Conservation (phyloP, 2,329 filamentous ascomycete species). For the Botrytis galanthina region DNA sequence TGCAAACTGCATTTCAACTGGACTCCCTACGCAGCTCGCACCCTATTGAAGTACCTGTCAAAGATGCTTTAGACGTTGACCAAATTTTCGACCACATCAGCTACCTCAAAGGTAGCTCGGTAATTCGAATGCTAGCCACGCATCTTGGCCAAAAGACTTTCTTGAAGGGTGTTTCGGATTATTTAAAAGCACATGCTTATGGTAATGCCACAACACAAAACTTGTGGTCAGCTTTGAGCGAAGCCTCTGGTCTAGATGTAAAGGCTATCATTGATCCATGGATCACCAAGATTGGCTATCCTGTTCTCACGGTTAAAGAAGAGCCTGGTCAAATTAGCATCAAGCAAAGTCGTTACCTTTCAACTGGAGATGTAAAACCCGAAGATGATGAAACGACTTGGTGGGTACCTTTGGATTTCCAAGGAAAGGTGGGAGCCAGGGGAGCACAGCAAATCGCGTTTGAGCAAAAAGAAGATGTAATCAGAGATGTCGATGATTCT, state of each 20-base stretch:
- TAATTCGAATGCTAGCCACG: conserved; percentile 92
- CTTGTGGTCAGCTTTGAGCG: conserved; percentile 83
- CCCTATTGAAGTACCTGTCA: conserved; percentile 92
- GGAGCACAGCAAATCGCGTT: conserved; percentile 66
- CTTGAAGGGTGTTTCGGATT: conserved; percentile 83
- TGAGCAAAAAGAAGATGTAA: conserved; percentile 71
- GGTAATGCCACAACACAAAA: conserved; percentile 88
- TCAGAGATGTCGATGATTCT: conserved; percentile 68
- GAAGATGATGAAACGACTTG: conserved; percentile 90
- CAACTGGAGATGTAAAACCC: conserved; percentile 83
- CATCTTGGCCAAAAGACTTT: conserved; percentile 87
- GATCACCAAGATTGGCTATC: conserved; percentile 95
- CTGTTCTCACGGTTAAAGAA: conserved; percentile 82
- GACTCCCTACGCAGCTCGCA: conserved; percentile 90
- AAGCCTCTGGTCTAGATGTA: conserved; percentile 85
- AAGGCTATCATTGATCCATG: conserved; percentile 86
- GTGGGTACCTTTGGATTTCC: conserved; percentile 91
- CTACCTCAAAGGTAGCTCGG: conserved; percentile 93
- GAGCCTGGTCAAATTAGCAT: conserved; percentile 78
- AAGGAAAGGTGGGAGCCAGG: conserved; percentile 66
- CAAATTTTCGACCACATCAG: conserved; percentile 98
- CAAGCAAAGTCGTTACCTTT: conserved; percentile 85
- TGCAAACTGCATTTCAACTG: conserved; percentile 86
- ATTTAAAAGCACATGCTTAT: conserved; percentile 85
- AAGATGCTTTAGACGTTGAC: conserved; percentile 91